Base-by-base conservation (phyloP, 495 filamentous ascomycete genomes). In the Immersiella caudata region DNA sequence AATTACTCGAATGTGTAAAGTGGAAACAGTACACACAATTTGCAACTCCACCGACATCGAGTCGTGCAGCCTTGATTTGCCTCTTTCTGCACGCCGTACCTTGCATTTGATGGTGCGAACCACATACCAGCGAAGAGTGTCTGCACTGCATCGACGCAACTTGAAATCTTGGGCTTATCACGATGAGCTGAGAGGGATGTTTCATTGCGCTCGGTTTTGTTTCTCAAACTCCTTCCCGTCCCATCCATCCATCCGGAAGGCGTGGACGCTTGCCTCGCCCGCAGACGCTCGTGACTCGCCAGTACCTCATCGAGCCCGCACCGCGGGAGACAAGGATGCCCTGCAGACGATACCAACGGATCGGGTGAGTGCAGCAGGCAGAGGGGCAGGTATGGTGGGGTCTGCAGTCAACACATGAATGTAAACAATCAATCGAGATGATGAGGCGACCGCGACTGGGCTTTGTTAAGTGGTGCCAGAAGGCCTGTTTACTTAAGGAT, bases 391-490 rank as follows among this genome's bases (percentile, higher is more conserved):
- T 8, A 36, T 46, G 49, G 63, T 40, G 63, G 64, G 67, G 60
- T 56, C 4, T 51, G 52, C 65, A 64, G 65, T 35, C 35, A 71
- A 62, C 61, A 70, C 72, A 74, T 74, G 64, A 74, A 74, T 26
- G 59, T 70, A 71, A 74, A 71, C 68, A 74, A 70, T 68, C 51
- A 70, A 59, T 66, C 25, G 62, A 71, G 71, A 73, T 73, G 68
- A 70, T 16, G 14, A 25, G 22, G 58, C 33, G 63, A 67, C 35
- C 22, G 24, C 46, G 50, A 29, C 55, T 60, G 33, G 21, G 49
- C 56, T n/a, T 6, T 27, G 56, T 55, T 40, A 5, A 66, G 20
- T 52, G 49, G 46, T 46, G 61, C 33, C 52, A 56, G 52, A 49
- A 40, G 61, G 64, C 33, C 50, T 70, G 66, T 71, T 65, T 69